Base-by-base conservation (phyloP, 140 eudicot genomes). In the Cichorium intybus region DNA sequence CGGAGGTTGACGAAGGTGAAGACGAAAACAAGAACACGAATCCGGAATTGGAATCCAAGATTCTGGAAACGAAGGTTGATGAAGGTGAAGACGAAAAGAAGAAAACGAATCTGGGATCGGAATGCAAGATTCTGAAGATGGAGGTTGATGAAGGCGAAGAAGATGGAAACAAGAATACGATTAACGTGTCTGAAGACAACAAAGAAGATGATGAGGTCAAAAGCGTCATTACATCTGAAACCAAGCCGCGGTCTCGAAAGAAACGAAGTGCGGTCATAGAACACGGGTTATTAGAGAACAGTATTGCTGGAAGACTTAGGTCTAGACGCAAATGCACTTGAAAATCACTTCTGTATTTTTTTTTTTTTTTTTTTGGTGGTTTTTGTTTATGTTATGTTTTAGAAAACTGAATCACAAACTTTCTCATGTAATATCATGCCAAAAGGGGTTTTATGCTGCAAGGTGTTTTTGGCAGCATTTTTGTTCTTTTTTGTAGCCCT, bases 281-380 rank as follows among this genome's bases (percentile, higher is more conserved):
- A n/a, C n/a, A n/a, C n/a, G n/a, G n/a, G n/a, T n/a, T n/a, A n/a
- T n/a, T 66, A 29, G 78, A 60, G 67, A 57, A 66, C 41, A 66
- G 81, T 52, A 76, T 70, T 24, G 77, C 75, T 4, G 56, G 58
- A 70, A 64, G 84, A 64, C 77, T 69, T 14, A 64, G 81, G 56
- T 73, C 69, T 33, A 55, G 79, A 49, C 71, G 74, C 16, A 54
- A 21, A 26, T 49, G 77, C 69, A 12, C 51, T 41, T 75, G 39
- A 79, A 46, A 15, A 24, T 45, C 4, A 47, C 6, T 39, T 4
- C 18, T 53, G 5, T 5, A n/a, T 15, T 56, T 27, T 35, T 4
- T 10, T 59, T 21, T 69, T 1, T 24, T 6, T 62, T 20, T 66
- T 43, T 18, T n/a, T 16, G 28, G 18, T 52, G 64, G 4, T 18